phyloP scores from a whole-genome alignment of 2,329 filamentous ascomycete genomes.

The Ophiostoma populinum region DNA sequence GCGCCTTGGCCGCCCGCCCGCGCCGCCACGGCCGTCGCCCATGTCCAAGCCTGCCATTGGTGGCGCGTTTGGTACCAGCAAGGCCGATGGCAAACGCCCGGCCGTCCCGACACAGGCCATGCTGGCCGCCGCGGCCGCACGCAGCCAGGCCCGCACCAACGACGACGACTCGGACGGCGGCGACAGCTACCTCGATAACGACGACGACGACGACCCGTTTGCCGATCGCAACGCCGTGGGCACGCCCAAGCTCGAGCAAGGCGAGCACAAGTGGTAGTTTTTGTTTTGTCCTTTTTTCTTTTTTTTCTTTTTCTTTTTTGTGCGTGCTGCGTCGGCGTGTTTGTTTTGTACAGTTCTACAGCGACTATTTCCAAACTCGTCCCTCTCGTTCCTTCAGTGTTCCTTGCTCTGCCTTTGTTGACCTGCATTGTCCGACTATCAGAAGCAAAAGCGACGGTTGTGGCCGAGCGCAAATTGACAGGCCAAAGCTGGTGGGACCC shows the following conservation, averaged over 20 bases:
- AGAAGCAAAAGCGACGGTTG: background rate
- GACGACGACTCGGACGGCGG: conserved; percentile 30
- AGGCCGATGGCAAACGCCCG: background rate
- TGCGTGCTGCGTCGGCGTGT: background rate
- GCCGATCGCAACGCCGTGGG: conserved; percentile 59
- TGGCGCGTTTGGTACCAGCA: background rate
- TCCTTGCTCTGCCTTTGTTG: too few relatives aligned
- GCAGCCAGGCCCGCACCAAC: conserved; percentile 7
- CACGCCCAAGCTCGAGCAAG: conserved; percentile 22
- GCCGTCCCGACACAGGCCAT: conserved; percentile 5
- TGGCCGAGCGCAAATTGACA: background rate
- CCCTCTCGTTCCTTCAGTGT: too few relatives aligned
- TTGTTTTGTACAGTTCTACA: background rate
- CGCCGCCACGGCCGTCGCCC: conserved; percentile 30
- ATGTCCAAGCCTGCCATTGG: conserved; percentile 24
- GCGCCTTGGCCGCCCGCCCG: conserved; percentile 23
- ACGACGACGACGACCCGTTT: conserved; percentile 71
- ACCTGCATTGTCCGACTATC: too few relatives aligned
- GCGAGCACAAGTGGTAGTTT: conserved; percentile 18
- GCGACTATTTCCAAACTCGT: background rate
- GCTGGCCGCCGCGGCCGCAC: conserved; percentile 23
- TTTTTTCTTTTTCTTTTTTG: background rate
- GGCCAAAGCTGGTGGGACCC: background rate
- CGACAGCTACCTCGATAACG: conserved; percentile 43
- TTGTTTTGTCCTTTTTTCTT: background rate